These are phyloP conservation scores for Ettlia oleoabundans DNA, from an alignment of 139 green algal species.

Conservation along the genomic window DNA sequence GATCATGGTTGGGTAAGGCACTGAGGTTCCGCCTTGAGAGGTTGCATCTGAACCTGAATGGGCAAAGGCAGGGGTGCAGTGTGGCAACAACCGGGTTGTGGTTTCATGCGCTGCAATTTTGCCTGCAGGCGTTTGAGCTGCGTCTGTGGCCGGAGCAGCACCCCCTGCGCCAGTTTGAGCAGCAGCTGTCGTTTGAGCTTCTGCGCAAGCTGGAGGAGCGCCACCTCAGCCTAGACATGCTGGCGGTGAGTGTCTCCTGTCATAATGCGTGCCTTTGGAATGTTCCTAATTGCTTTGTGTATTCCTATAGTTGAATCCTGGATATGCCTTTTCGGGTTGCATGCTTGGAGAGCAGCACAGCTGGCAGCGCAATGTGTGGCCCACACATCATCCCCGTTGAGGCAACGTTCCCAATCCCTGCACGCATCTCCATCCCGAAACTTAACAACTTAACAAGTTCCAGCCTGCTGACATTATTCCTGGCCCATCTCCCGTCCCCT, in stretches of 20 bases:
- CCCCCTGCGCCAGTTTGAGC: constrained; percentile 89
- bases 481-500: background rate
- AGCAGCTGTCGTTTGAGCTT: constrained; percentile 72
- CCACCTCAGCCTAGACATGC: constrained; percentile 71
- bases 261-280: too few relatives aligned
- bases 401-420: too few relatives aligned
- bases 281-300: too few relatives aligned
- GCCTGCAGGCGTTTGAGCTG: constrained; percentile 74
- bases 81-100: background rate
- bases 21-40: too few relatives aligned
- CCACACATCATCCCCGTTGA: background rate
- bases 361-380: background rate
- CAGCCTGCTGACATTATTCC: too few relatives aligned
- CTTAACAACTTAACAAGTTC: too few relatives aligned
- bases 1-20: too few relatives aligned
- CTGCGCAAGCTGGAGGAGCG: constrained; percentile 91
- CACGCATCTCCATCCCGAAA: too few relatives aligned
- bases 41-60: too few relatives aligned
- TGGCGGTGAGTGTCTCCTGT: constrained; percentile 55
- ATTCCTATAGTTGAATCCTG: too few relatives aligned
- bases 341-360: background rate
- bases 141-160: constrained; percentile 91
- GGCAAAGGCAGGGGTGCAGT: too few relatives aligned
- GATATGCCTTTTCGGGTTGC: too few relatives aligned
- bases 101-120: background rate